A percentile compares a stretch with the other conserved stretches of the same genome.
Evolutionary conservation across 139 green algal genomes (phyloP).

Genomic region (Desmodesmus armatus): DNA sequence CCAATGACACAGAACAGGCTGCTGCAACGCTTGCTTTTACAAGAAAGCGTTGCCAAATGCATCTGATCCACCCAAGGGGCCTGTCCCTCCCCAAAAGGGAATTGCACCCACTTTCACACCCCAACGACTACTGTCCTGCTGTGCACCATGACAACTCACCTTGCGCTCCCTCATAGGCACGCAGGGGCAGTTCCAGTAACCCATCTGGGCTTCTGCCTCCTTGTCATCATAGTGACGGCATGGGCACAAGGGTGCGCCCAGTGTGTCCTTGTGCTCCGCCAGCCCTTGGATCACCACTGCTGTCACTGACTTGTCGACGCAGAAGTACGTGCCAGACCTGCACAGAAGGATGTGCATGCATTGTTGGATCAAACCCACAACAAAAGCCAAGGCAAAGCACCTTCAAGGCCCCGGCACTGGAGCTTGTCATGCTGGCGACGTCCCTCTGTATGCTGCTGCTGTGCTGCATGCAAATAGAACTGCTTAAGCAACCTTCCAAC

Average conservation of each 20-base stretch:
- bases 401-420: neutral
- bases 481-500: neutral
- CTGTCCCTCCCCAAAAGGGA: too few relatives aligned
- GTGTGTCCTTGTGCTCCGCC: slow-evolving; percentile 97
- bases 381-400: neutral
- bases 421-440: neutral
- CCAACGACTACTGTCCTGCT: neutral
- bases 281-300: slow-evolving; percentile 98
- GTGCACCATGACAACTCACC: slow-evolving; percentile 48
- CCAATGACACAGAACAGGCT: too few relatives aligned
- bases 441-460: neutral
- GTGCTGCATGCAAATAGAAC: neutral
- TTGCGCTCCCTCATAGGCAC: slow-evolving; percentile 98
- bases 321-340: slow-evolving; percentile 97
- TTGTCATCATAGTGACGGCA: slow-evolving; percentile 99
- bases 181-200: slow-evolving; percentile 99
- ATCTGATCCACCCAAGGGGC: too few relatives aligned
- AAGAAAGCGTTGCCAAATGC: too few relatives aligned
- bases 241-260: slow-evolving; percentile 96
- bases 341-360: slow-evolving; percentile 1
- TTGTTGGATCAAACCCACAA: neutral
- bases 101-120: neutral
- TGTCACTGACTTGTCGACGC: slow-evolving; percentile 97
- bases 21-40: too few relatives aligned
- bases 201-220: slow-evolving; percentile 89